phyloP scores from a whole-genome alignment of 2,329 filamentous ascomycete genomes.

The Harringtonia lauricola region DNA sequence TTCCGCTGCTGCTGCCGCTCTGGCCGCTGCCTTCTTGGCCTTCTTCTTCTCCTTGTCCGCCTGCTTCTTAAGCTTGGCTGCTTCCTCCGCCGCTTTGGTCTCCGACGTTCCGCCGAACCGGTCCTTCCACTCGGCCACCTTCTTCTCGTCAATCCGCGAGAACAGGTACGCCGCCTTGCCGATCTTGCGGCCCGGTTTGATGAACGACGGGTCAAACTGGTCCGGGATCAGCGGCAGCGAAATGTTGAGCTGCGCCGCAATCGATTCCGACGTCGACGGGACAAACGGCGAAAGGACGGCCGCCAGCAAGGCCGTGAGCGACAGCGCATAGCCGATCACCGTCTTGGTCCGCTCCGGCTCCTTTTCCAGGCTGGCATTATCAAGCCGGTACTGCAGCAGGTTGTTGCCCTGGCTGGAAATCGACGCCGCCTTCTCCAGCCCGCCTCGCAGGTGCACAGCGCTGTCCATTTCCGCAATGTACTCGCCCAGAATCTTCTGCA shows the following conservation, averaged over 20 bases:
- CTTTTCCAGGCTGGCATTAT: slow-evolving; percentile 35
- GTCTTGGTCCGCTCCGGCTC: slow-evolving; percentile 42
- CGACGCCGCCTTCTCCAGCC: slow-evolving; percentile 53
- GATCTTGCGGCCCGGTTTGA: slow-evolving; percentile 68
- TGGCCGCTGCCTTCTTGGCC: slow-evolving; percentile 19
- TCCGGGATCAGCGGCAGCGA: slow-evolving; percentile 53
- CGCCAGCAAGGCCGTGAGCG: slow-evolving; percentile 73
- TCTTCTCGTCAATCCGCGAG: slow-evolving; percentile 59
- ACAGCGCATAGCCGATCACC: slow-evolving; percentile 69
- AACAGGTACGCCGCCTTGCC: slow-evolving; percentile 49
- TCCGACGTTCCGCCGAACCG: slow-evolving; percentile 38
- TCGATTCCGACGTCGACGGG: slow-evolving; percentile 64
- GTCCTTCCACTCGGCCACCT: slow-evolving; percentile 60
- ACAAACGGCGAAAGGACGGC: slow-evolving; percentile 75
- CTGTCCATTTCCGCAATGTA: slow-evolving; percentile 61
- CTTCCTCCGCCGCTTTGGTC: slow-evolving; percentile 17
- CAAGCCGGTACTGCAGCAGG: slow-evolving; percentile 30
- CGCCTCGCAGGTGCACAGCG: slow-evolving; percentile 59
- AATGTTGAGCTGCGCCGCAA: slow-evolving; percentile 58
- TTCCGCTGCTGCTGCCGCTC: slow-evolving; percentile 13
- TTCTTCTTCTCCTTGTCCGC: slow-evolving; percentile 18
- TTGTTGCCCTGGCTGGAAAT: slow-evolving; percentile 48
- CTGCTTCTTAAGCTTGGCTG: slow-evolving; percentile 20
- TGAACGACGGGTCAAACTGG: slow-evolving; percentile 47
- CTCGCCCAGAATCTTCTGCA: slow-evolving; percentile 53